Evolutionary conservation across 2,329 filamentous ascomycete genomes (phyloP), one percentile per base, ranked within the genome.

Genomic region (Penicillium sp.): DNA sequence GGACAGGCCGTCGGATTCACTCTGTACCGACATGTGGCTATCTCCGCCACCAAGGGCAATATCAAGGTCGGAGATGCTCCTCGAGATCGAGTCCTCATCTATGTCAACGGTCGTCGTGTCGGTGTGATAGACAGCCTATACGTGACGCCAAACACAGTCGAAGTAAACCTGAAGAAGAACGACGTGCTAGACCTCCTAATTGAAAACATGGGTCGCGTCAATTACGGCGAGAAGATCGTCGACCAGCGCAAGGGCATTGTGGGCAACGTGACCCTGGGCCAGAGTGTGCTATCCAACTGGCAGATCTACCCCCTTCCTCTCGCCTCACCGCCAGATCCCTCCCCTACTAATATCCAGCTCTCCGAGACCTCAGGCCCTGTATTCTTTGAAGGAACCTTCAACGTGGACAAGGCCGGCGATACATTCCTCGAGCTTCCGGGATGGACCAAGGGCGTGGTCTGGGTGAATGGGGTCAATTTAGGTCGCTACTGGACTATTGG

Each of bases 131-230:
- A 82, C 52, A 75, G 69, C 55, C 73, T 69, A 15, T 80, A 80
- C 56, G 54, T 62, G 33, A 54, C 61, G 8, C 77, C 78, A 0
- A 61, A 63, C 1, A 68, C 64, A 3, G 69, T 81, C 10, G 69
- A 51, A 0, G 43, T 81, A 1, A 51, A 61, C 0, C 62, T 81
- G 7, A 56, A 64, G 17, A 37, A 44, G 24, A 10, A 30, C 17
- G 54, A 55, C 17, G 34, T 50, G 4, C 24, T 55, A 2, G 51
- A 55, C 26, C 15, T 55, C 0, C 60, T 81, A 3, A 73, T 80
- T 1, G 79, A 82, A 61, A 81, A 81, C 43, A 68, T 81, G n/a
- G 79, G 78, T 1, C 71, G 79, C 2, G 75, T 80, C 1, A 75
- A 80, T 53, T 79, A 77, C 52, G 71, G 70, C 41, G 71, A 73